phyloP scores from a whole-genome alignment of 176 grass and related monocot species.

The Aechmea fasciata region DNA sequence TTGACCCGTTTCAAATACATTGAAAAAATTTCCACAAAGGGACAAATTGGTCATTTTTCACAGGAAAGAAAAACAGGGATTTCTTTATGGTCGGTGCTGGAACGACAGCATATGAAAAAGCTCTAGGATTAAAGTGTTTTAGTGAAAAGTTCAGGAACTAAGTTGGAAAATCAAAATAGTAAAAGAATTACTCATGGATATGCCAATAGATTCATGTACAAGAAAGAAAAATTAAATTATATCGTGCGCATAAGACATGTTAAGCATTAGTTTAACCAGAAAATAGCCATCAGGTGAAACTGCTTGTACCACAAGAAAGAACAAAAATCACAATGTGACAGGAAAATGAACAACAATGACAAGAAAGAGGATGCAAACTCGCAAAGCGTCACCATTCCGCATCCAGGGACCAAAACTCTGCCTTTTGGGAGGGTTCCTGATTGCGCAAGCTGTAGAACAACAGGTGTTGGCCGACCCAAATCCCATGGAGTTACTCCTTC shows the following conservation, averaged over 20 bases:
- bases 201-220: not conserved
- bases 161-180: too few species aligned
- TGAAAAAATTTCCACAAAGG: too few species aligned
- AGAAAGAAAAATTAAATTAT: not conserved
- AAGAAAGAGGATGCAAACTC: not conserved
- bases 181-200: too few species aligned
- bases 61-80: too few species aligned
- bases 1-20: too few species aligned
- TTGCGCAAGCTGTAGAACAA: slow-evolving; percentile 47
- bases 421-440: slow-evolving; percentile 62
- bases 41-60: too few species aligned
- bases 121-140: too few species aligned
- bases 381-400: slow-evolving; percentile 44
- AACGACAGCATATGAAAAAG: too few species aligned
- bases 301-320: not conserved
- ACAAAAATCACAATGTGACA: not conserved
- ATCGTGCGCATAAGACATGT: not conserved
- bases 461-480: slow-evolving; percentile 58
- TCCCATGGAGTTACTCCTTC: slow-evolving; percentile 72
- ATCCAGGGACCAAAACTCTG: slow-evolving; percentile 75
- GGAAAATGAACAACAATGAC: not conserved
- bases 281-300: not conserved
- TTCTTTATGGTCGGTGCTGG: too few species aligned
- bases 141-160: too few species aligned
- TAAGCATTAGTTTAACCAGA: not conserved